A percentile compares a stretch with the other conserved stretches of the same genome.
These are phyloP conservation scores for Gomphus sp. DNA, from an alignment of 1,284 basidiomycete species.

Conservation along the genomic window DNA sequence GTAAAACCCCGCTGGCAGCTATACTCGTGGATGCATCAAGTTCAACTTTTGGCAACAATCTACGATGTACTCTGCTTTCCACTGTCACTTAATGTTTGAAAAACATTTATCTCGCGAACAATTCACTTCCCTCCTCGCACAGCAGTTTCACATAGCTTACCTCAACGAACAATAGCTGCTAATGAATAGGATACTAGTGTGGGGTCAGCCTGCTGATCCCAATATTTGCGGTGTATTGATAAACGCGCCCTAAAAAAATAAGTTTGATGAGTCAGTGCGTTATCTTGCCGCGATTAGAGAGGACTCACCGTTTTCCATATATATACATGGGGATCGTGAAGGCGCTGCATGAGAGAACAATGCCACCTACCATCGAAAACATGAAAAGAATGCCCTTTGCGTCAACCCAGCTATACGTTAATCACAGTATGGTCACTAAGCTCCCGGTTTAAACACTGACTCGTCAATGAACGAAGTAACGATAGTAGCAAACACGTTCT, in stretches of 20 bases:
- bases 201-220: neutral
- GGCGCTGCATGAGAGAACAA: constrained; percentile 1
- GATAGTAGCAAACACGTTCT: constrained; percentile 15
- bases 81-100: too few species aligned
- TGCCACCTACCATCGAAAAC: constrained; percentile 8
- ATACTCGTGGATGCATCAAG: too few species aligned
- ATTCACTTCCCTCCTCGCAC: too few species aligned
- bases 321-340: constrained; percentile 9
- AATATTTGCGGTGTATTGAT: constrained; percentile 7
- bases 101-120: too few species aligned
- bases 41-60: too few species aligned
- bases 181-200: neutral
- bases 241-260: neutral
- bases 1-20: too few species aligned
- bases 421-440: neutral
- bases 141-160: neutral
- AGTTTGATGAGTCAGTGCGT: neutral
- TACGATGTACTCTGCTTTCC: too few species aligned
- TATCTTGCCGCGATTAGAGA: neutral
- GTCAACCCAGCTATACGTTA: constrained; percentile 4
- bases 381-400: neutral
- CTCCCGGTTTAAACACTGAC: constrained; percentile 7
- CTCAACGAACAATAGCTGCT: neutral
- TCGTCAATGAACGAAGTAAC: constrained; percentile 17
- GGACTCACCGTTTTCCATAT: constrained; percentile 7